Evolutionary conservation across 768 basidiomycete genomes (phyloP).

Genomic region (Inosperma sp.): DNA sequence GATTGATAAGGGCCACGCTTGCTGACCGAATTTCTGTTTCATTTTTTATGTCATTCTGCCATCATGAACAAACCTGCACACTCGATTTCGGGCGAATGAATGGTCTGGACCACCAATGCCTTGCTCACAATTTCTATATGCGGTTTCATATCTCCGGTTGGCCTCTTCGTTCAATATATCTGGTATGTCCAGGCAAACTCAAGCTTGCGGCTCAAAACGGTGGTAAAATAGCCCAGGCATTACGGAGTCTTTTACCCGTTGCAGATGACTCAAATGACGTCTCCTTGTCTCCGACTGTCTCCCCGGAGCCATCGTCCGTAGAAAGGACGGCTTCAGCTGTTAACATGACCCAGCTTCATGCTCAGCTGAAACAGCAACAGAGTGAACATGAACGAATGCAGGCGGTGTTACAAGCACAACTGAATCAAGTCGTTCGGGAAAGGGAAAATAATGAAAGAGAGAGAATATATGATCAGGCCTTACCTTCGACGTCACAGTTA

Average conservation of each 20-base stretch:
- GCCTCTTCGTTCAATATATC: no score
- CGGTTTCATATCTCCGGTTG: no score
- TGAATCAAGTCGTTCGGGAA: neutral
- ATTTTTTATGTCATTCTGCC: neutral
- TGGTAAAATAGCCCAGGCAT: no score
- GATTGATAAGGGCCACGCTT: neutral
- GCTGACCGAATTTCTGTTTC: neutral
- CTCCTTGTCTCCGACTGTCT: neutral
- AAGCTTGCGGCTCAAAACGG: no score
- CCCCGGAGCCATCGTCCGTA: neutral
- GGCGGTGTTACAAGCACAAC: neutral
- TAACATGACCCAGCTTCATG: constrained; percentile 18
- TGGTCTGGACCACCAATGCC: no score
- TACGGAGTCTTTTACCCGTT: no score
- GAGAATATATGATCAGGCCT: neutral
- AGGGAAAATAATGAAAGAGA: neutral
- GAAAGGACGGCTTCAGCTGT: constrained; percentile 8
- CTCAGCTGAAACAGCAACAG: constrained; percentile 15
- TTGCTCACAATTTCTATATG: no score
- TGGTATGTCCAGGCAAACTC: no score
- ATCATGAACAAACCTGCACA: no score
- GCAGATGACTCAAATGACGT: no score
- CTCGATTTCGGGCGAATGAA: no score
- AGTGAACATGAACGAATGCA: constrained; percentile 4
- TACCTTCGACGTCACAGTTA: neutral